Evolutionary conservation across 2,329 filamentous ascomycete species (phyloP).

Genomic region (Fusarium mundagurra): DNA sequence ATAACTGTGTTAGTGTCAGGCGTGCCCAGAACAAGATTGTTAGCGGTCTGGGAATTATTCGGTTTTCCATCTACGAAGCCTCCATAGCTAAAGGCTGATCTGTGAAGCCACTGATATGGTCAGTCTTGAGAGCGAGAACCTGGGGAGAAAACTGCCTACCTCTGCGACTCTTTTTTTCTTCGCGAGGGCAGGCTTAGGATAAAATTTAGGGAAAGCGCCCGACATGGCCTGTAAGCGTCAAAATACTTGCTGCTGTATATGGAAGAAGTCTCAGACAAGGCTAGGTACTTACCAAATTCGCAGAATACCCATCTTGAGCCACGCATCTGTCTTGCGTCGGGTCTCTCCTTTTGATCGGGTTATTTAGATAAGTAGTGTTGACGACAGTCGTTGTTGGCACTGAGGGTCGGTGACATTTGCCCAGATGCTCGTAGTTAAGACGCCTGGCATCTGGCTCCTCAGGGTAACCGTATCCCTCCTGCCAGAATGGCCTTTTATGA

Average conservation of each 20-base stretch:
- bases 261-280: neutral
- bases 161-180: neutral
- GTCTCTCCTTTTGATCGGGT: neutral
- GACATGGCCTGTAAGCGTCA: neutral
- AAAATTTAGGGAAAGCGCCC: fast-evolving
- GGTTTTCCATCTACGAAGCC: fast-evolving
- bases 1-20: neutral
- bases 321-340: neutral
- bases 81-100: neutral
- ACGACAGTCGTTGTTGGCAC: neutral
- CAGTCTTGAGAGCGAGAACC: fast-evolving
- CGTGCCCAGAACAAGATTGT: neutral
- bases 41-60: neutral
- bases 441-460: fast-evolving
- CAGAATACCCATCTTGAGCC: neutral
- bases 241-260: neutral
- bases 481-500: neutral
- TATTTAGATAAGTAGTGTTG: neutral
- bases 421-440: neutral
- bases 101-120: fast-evolving
- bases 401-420: neutral
- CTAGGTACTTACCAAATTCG: neutral
- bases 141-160: neutral
- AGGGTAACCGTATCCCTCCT: neutral
- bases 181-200: fast-evolving